Evolutionary conservation across 306 rosid genomes (phyloP).

Genomic region (Adenanthera pavonina): DNA sequence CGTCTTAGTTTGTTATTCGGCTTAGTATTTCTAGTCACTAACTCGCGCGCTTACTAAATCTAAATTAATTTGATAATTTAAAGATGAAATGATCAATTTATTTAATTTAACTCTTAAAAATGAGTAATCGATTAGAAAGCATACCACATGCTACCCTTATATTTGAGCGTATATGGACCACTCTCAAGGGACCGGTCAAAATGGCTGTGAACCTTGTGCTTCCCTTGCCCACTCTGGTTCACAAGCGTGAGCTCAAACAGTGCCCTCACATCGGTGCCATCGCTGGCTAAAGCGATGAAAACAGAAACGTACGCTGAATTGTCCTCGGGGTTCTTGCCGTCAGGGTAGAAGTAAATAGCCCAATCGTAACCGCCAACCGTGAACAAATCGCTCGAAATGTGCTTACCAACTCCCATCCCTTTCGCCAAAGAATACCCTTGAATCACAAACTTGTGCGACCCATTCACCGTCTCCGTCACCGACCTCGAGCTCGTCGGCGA

Average conservation of each 20-base stretch:
- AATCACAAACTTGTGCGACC: slow-evolving; percentile 83
- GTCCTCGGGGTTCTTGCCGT: slow-evolving; percentile 86
- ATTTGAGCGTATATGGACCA: slow-evolving; percentile 87
- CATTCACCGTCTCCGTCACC: slow-evolving; percentile 81
- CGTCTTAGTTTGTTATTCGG: too few relatives aligned
- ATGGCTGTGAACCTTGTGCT: slow-evolving; percentile 83
- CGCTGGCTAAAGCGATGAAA: slow-evolving; percentile 82
- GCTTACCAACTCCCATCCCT: slow-evolving; percentile 88
- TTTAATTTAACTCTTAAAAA: too few relatives aligned
- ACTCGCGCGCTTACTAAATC: neutral
- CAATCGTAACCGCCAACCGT: slow-evolving; percentile 78
- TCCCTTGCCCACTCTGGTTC: slow-evolving; percentile 77
- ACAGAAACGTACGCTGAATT: slow-evolving; percentile 81
- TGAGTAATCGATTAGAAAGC: slow-evolving; percentile 33
- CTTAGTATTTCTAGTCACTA: neutral
- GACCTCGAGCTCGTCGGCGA: slow-evolving; percentile 73
- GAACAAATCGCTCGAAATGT: slow-evolving; percentile 82
- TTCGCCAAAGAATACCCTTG: slow-evolving; percentile 82
- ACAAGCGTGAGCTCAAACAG: slow-evolving; percentile 83
- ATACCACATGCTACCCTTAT: slow-evolving; percentile 91
- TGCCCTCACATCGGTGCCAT: slow-evolving; percentile 86
- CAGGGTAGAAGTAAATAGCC: slow-evolving; percentile 93
- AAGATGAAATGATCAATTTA: too few relatives aligned
- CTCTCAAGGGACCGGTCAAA: slow-evolving; percentile 84
- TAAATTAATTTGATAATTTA: too few relatives aligned